A percentile compares a stretch with the other conserved stretches of the same genome.
Conservation (phyloP, 176 grass and related monocot genomes). For the Zizania latifolia region DNA sequence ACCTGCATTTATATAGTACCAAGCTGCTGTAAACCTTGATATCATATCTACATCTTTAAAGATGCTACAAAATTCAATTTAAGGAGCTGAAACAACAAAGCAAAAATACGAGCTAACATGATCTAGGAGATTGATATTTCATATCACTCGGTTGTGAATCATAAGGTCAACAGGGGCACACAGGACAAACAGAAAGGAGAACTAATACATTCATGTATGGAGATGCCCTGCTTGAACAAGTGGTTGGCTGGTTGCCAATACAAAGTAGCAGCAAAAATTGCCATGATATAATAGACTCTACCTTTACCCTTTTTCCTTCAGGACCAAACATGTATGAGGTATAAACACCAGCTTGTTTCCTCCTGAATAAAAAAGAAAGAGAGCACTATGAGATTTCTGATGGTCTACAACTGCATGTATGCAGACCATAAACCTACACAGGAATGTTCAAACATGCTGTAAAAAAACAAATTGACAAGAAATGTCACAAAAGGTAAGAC, state of each 20-base stretch:
- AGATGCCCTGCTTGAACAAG: neutral
- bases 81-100: conserved; percentile 4
- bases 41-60: neutral
- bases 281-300: conserved; percentile 9
- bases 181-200: neutral
- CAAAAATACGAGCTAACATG: neutral
- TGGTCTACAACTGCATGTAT: neutral
- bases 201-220: neutral
- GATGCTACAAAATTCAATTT: neutral
- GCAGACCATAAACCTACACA: conserved; percentile 1
- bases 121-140: neutral
- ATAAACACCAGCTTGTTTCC: conserved; percentile 89
- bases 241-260: neutral
- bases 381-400: conserved; percentile 13
- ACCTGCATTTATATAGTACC: neutral
- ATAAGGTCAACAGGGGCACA: neutral
- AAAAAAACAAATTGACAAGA: neutral
- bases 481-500: neutral
- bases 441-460: neutral
- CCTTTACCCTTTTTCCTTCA: conserved; percentile 85
- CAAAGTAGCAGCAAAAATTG: neutral
- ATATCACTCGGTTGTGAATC: neutral
- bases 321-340: conserved; percentile 83
- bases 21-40: conserved; percentile 1
- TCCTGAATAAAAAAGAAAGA: conserved; percentile 47